Evolutionary conservation across 2,329 filamentous ascomycete genomes (phyloP), one percentile per base, ranked within the genome.

Genomic region (Cladosporium sp.): DNA sequence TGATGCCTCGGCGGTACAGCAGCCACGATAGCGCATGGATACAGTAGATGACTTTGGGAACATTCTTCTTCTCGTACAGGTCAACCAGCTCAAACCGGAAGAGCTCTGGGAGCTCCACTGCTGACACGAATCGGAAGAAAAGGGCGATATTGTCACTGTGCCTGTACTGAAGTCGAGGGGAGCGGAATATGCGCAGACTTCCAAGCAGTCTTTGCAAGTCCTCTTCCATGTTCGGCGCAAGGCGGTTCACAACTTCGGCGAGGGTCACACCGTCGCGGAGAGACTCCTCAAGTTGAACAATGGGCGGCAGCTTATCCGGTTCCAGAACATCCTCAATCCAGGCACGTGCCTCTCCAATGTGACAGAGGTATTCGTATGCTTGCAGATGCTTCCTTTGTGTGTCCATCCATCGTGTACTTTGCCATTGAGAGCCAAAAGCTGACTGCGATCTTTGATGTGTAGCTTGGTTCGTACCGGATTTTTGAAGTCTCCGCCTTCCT

Each of bases 11-110:
- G 43, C 93, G 86, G 70, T 89, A 96, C 9, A 99, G 77, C n/a
- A 99, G 78, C 90, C 92, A 99, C 67, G 92, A 97, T 15, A 99
- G 76, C 0, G 93, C 93, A 64, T 99, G 93, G 47, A 99, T 93
- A 66, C 93, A 99, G 73, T 99, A 95, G 55, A 99, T 99, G 66
- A 97, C 95, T 69, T 97, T 99, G 3, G 93, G 93, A 1, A 97
- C 95, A 63, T 99, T 99, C 73, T 99, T 99, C 77, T 97, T 99
- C 71, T 99, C 95, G 73, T 99, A 99, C 11, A 99, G 74, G 70
- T 99, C 93, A 57, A 97, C 95, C 40, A 97, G 78, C 68, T 99
- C 93, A 68, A 99, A 99, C 51, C 92, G 84, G 69, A 99, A 99
- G 15, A 99, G 80, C 61, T 99, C 95, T 1, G 93, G 93, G 3